phyloP scores from a whole-genome alignment of 495 filamentous ascomycete species.

The Lasiosphaeriaceae sp. region DNA sequence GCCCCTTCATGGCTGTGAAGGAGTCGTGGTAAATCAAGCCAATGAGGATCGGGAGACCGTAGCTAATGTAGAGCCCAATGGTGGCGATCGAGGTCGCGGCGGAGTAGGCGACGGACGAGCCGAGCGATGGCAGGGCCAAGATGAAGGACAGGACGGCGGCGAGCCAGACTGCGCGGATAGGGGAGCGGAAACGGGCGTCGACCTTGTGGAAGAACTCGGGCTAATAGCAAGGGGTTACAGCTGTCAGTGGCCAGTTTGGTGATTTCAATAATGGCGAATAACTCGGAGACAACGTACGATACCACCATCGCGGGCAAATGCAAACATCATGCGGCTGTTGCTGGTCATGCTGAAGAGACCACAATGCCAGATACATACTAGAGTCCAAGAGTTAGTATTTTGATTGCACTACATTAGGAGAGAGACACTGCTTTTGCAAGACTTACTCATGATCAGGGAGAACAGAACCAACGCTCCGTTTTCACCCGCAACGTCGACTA shows the following conservation, averaged over 20 bases:
- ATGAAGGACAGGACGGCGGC: conserved; percentile 57
- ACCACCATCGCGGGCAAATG: conserved; percentile 53
- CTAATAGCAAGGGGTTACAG: conserved; percentile 8
- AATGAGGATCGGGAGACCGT: conserved; percentile 62
- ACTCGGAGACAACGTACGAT: conserved; percentile 28
- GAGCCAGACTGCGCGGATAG: conserved; percentile 57
- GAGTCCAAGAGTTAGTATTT: conserved; percentile 4
- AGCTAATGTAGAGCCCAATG: conserved; percentile 65
- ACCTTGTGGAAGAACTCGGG: conserved; percentile 54
- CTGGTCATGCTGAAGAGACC: conserved; percentile 57
- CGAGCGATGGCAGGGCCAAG: conserved; percentile 57
- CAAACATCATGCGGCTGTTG: conserved; percentile 64
- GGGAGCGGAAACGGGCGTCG: conserved; percentile 49
- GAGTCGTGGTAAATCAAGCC: conserved; percentile 42
- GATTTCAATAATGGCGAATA: not conserved
- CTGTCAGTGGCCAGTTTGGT: no score
- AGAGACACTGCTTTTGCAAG: not conserved
- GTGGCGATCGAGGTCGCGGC: conserved; percentile 64
- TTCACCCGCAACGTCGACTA: conserved; percentile 53
- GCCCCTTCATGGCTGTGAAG: conserved; percentile 47
- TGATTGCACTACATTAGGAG: not conserved
- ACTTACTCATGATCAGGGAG: conserved; percentile 48
- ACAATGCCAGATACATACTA: conserved; percentile 57
- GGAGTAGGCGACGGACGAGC: conserved; percentile 56
- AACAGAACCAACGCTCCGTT: conserved; percentile 54